These are phyloP conservation scores for Plantago ovata DNA, from an alignment of 257 asterid species.

Conservation along the genomic window DNA sequence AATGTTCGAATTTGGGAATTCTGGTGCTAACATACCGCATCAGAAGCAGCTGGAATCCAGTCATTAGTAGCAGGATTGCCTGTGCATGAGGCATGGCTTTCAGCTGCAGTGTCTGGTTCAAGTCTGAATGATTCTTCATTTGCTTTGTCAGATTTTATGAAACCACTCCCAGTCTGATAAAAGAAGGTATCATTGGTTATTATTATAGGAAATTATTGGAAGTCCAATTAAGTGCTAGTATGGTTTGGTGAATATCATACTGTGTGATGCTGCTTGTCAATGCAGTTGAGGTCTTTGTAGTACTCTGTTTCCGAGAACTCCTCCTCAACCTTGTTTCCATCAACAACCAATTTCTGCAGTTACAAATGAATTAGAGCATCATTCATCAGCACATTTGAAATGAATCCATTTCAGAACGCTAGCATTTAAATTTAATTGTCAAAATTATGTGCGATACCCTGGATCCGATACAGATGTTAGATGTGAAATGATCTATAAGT, in stretches of 20 bases:
- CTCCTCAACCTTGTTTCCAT: conserved; percentile 45
- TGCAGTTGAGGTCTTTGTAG: conserved; percentile 67
- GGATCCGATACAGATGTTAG: no score
- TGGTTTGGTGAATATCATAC: conserved; percentile 23
- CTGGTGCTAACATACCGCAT: conserved; percentile 27
- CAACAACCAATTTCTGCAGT: conserved; percentile 54
- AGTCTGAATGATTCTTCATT: conserved; percentile 40
- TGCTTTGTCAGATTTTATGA: conserved; percentile 51
- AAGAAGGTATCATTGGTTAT: no score
- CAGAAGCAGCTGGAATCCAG: conserved; percentile 68
- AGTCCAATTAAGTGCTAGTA: neutral
- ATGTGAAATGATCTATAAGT: no score
- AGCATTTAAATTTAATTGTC: neutral
- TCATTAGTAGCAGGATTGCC: conserved; percentile 99
- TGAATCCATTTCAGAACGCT: neutral
- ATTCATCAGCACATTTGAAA: neutral
- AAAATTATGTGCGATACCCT: no score
- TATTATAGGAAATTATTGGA: neutral
- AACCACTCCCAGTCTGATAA: conserved; percentile 84
- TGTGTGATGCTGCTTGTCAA: conserved; percentile 90
- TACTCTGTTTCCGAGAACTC: conserved; percentile 87
- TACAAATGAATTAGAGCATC: neutral
- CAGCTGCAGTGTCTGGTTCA: conserved; percentile 38
- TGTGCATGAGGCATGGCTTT: conserved; percentile 50
- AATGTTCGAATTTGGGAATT: neutral